Evolutionary conservation across 2,329 filamentous ascomycete genomes (phyloP).

Genomic region (Penicillium brasilianum): DNA sequence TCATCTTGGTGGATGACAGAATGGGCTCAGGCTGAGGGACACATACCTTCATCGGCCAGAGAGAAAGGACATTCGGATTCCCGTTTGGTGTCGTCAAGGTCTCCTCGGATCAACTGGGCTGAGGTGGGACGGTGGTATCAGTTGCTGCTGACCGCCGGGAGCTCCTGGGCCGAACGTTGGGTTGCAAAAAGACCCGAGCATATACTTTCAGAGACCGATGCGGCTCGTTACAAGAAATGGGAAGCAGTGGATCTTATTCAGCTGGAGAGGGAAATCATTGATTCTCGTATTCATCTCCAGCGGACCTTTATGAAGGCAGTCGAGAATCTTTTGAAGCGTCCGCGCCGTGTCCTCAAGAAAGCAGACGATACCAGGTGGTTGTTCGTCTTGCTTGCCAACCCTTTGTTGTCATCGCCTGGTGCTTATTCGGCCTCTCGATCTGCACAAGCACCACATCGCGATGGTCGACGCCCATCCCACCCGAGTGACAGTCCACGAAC

Average conservation of each 20-base stretch:
- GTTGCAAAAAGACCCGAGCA: conserved; percentile 55
- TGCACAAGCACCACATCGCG: conserved; percentile 26
- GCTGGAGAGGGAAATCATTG: conserved; percentile 59
- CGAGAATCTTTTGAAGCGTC: conserved; percentile 79
- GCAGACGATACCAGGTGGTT: conserved; percentile 77
- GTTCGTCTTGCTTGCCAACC: conserved; percentile 78
- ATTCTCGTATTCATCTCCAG: conserved; percentile 72
- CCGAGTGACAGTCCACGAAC: conserved; percentile 30
- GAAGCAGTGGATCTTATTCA: conserved; percentile 50
- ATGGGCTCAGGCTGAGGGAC: conserved; percentile 46
- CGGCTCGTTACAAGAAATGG: conserved; percentile 37
- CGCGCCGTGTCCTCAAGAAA: conserved; percentile 69
- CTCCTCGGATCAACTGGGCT: conserved; percentile 75
- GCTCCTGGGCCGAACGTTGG: conserved; percentile 67
- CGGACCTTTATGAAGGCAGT: conserved; percentile 75
- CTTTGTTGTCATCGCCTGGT: conserved; percentile 65
- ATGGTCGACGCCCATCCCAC: conserved; percentile 37
- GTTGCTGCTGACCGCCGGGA: conserved; percentile 69
- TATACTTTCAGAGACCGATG: conserved; percentile 29
- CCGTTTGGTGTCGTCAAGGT: conserved; percentile 59
- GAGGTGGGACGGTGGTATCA: conserved; percentile 76
- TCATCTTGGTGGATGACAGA: conserved; percentile 80
- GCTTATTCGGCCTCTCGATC: conserved; percentile 24
- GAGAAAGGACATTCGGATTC: conserved; percentile 38
- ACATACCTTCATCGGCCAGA: conserved; percentile 38